Percentiles rank a stretch among this genome's conserved stretches.
These are phyloP conservation scores for Scenedesmus sp. DNA, from an alignment of 163 green algal genomes.

Conservation along the genomic window DNA sequence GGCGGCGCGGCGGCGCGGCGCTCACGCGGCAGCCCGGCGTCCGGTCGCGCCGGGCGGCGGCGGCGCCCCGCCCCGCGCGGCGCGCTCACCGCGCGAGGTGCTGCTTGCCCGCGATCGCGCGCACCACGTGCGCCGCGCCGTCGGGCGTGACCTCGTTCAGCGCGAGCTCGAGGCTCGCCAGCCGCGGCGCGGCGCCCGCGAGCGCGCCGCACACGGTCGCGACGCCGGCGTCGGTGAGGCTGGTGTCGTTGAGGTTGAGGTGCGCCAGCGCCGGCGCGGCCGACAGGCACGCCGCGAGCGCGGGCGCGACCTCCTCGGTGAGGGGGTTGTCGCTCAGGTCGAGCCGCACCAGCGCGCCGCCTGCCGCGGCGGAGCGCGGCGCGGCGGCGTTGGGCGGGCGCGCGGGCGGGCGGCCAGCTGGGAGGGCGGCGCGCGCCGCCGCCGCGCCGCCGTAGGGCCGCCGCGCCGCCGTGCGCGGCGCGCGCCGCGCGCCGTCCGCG, in stretches of 20 bases:
- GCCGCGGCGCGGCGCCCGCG: constrained; percentile 11
- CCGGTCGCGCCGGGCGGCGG: too few relatives aligned
- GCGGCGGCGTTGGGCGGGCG: not conserved
- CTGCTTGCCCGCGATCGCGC: constrained; percentile 61
- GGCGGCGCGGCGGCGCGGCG: too few relatives aligned
- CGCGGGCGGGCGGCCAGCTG: too few relatives aligned
- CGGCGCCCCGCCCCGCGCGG: not conserved
- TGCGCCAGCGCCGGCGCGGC: constrained; percentile 48
- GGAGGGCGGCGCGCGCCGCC: too few relatives aligned
- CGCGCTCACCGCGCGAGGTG: constrained; percentile 18
- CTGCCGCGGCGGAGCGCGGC: constrained; percentile 47
- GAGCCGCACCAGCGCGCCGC: constrained; percentile 69
- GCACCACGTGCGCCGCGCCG: constrained; percentile 48
- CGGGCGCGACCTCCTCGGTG: constrained; percentile 72
- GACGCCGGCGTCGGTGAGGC: constrained; percentile 78
- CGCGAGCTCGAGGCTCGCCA: constrained; percentile 74
- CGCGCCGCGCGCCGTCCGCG: too few relatives aligned
- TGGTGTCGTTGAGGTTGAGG: constrained; percentile 88
- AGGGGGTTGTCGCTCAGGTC: constrained; percentile 98
- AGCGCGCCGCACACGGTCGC: constrained; percentile 60
- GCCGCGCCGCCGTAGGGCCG: too few relatives aligned
- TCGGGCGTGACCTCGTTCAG: constrained; percentile 83
- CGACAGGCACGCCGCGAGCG: constrained; percentile 68
- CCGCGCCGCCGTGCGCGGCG: too few relatives aligned
- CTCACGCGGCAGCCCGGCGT: not conserved